Evolutionary conservation across 208 protist genomes (phyloP).

Genomic region (Zelonia costaricensis): DNA sequence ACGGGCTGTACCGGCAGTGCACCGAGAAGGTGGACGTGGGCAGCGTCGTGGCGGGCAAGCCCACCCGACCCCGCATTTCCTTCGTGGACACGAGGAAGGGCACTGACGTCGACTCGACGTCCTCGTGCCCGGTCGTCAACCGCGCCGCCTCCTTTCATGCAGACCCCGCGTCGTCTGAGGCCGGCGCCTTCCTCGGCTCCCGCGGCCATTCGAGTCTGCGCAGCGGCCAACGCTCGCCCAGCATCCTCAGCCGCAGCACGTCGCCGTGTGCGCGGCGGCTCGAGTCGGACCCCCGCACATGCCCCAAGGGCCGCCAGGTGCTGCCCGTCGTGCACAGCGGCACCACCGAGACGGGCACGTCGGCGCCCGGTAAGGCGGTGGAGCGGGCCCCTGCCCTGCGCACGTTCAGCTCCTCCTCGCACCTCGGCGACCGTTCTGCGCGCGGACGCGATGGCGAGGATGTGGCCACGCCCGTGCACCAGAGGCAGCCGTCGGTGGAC

Average conservation of each 20-base stretch:
- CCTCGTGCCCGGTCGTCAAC: slow-evolving; percentile 55
- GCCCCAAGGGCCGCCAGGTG: slow-evolving; percentile 62
- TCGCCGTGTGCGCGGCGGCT: slow-evolving; percentile 54
- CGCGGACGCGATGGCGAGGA: slow-evolving; percentile 6
- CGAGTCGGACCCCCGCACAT: slow-evolving; percentile 63
- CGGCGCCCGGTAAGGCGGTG: slow-evolving; percentile 1
- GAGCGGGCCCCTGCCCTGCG: slow-evolving; percentile 19
- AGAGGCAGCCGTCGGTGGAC: slow-evolving; percentile 16
- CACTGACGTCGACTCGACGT: slow-evolving; percentile 42
- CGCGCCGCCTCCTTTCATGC: slow-evolving; percentile 35
- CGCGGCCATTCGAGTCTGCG: slow-evolving; percentile 55
- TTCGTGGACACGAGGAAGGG: slow-evolving; percentile 83
- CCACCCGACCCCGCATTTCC: slow-evolving; percentile 40
- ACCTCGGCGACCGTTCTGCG: slow-evolving; percentile 9
- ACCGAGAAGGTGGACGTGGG: slow-evolving; percentile 65
- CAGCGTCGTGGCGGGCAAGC: slow-evolving; percentile 25
- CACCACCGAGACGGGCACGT: slow-evolving; percentile 10
- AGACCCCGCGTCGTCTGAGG: slow-evolving; percentile 30
- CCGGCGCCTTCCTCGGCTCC: slow-evolving; percentile 44
- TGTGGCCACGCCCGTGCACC: slow-evolving; percentile 4
- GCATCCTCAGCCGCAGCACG: slow-evolving; percentile 76
- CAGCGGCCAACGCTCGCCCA: slow-evolving; percentile 43
- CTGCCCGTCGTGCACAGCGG: slow-evolving; percentile 37
- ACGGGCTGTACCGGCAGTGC: slow-evolving; percentile 70
- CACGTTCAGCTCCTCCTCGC: slow-evolving; percentile 21